Evolutionary conservation across 202 grass and related monocot genomes (phyloP).

Genomic region (Elaeis oleifera): DNA sequence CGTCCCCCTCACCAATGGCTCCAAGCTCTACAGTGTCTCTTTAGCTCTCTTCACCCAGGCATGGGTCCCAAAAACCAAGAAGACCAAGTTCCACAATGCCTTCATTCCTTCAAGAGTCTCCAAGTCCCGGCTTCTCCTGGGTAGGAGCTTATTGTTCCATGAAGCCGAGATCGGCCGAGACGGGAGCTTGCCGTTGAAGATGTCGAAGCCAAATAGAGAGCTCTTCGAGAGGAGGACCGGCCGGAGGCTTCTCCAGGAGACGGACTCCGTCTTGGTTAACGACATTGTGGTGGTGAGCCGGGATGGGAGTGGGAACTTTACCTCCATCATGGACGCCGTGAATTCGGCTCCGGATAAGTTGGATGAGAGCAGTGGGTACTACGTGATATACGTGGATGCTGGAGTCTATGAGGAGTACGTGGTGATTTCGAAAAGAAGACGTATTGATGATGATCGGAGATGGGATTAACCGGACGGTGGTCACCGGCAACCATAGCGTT

Average conservation of each 20-base stretch:
- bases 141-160: no score
- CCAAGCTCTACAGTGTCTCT: constrained; percentile 27
- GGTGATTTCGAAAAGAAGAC: constrained; percentile 22
- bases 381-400: constrained; percentile 31
- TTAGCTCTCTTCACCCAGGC: constrained; percentile 28
- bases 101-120: neutral
- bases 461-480: constrained; percentile 25
- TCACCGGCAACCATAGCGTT: constrained; percentile 30
- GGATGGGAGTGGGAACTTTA: constrained; percentile 20
- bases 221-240: neutral
- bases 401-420: constrained; percentile 44
- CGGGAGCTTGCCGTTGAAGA: no score
- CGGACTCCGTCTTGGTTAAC: constrained; percentile 1
- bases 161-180: no score
- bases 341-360: constrained; percentile 22
- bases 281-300: constrained; percentile 24
- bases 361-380: constrained; percentile 27
- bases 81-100: neutral
- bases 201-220: no score
- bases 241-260: constrained; percentile 17
- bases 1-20: constrained; percentile 1
- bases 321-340: constrained; percentile 22
- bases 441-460: constrained; percentile 42
- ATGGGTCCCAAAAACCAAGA: constrained; percentile 9
- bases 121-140: no score